Conservation (phyloP, 495 filamentous ascomycete species). For the Entonaema liquescens region DNA sequence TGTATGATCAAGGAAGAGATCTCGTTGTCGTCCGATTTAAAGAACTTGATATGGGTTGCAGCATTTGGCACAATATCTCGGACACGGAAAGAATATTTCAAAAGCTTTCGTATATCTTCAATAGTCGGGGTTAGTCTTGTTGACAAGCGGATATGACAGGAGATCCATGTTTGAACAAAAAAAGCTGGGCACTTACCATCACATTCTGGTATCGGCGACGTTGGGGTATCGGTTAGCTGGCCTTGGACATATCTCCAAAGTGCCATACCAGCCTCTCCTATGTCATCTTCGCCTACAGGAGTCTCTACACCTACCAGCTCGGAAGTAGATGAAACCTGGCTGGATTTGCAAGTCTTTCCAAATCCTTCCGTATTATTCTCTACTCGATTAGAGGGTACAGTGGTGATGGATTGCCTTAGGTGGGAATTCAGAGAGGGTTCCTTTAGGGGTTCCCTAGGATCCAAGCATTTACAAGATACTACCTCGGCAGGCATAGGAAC, state of each 20-base stretch:
- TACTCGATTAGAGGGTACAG: background rate
- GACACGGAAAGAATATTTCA: constrained; percentile 2
- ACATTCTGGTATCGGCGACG: constrained; percentile 6
- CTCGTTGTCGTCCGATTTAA: constrained; percentile 39
- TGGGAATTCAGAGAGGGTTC: background rate
- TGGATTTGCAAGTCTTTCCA: background rate
- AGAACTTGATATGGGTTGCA: constrained; percentile 22
- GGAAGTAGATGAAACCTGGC: background rate
- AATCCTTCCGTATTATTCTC: background rate
- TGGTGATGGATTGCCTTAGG: background rate
- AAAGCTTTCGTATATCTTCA: constrained; percentile 9
- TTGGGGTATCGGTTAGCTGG: constrained; percentile 5
- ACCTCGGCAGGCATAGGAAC: constrained; percentile 7
- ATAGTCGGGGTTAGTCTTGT: background rate
- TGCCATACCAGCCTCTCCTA: background rate
- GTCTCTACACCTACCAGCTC: background rate
- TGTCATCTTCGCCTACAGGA: background rate
- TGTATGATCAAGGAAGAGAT: constrained; percentile 47
- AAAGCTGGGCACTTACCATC: constrained; percentile 12
- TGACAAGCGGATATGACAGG: background rate
- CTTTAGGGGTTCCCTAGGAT: constrained; percentile 16
- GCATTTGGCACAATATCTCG: constrained; percentile 36
- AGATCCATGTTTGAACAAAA: background rate
- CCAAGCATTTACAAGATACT: constrained; percentile 13
- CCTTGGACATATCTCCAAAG: constrained; percentile 30